phyloP scores from a whole-genome alignment of 139 green algal species.

The Ostreobium quekettii region DNA sequence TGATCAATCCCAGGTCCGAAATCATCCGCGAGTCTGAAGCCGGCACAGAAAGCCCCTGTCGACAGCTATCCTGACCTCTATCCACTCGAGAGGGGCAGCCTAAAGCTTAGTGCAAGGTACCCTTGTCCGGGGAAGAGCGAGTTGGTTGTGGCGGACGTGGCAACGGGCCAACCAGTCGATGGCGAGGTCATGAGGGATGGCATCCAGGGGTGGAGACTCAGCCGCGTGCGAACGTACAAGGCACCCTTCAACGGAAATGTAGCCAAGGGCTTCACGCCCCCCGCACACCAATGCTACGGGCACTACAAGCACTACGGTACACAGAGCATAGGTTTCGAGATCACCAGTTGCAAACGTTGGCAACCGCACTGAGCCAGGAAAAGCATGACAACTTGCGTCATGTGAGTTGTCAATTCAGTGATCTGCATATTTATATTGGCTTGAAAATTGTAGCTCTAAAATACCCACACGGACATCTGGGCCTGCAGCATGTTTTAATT shows the following conservation, averaged over 20 bases:
- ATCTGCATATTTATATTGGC: too few species aligned
- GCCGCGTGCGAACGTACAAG: slow-evolving; percentile 2
- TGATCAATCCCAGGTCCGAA: not conserved
- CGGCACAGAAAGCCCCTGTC: not conserved
- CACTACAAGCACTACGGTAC: slow-evolving; percentile 14
- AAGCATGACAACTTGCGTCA: too few species aligned
- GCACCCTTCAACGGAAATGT: not conserved
- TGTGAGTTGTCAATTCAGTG: too few species aligned
- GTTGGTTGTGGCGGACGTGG: not conserved
- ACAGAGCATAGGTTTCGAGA: too few species aligned
- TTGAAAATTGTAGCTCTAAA: too few species aligned
- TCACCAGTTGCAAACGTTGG: too few species aligned
- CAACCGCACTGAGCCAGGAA: too few species aligned
- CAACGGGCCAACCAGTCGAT: not conserved
- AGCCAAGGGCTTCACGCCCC: not conserved
- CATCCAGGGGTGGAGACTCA: not conserved
- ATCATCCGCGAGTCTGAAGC: not conserved
- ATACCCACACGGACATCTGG: too few species aligned
- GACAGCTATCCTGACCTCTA: not conserved
- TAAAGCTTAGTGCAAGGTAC: too few species aligned
- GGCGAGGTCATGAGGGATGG: not conserved
- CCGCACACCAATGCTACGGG: not conserved
- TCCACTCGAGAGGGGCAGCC: not conserved
- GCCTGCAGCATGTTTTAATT: too few species aligned
- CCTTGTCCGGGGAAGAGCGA: not conserved